Evolutionary conservation across 345 rosid genomes (phyloP).

Genomic region (Citrus sp.): DNA sequence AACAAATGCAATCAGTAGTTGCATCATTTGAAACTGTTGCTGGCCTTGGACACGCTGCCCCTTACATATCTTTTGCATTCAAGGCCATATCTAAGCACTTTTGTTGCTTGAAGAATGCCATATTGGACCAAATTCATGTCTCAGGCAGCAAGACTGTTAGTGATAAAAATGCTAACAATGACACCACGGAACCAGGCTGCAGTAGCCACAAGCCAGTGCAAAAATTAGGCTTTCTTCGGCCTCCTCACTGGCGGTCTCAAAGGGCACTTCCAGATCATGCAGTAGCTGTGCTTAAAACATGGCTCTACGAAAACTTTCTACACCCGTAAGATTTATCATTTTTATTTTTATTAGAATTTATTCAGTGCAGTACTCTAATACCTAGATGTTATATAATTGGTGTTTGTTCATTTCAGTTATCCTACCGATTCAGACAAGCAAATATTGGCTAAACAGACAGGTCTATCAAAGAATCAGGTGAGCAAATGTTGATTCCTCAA

Average conservation of each 20-base stretch:
- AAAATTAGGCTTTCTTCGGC: slow-evolving; percentile 17
- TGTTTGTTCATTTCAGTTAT: slow-evolving; percentile 24
- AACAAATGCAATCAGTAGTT: slow-evolving; percentile 35
- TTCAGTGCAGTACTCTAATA: neutral
- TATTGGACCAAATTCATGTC: slow-evolving; percentile 31
- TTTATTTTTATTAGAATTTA: neutral
- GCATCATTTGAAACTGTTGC: slow-evolving; percentile 39
- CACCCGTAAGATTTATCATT: slow-evolving; percentile 32
- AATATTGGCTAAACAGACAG: slow-evolving; percentile 37
- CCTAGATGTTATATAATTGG: neutral
- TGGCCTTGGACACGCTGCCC: slow-evolving; percentile 41
- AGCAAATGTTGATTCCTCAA: neutral
- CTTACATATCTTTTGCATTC: slow-evolving; percentile 28
- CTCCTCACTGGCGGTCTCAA: slow-evolving; percentile 37
- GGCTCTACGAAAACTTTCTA: slow-evolving; percentile 43
- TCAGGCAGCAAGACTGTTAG: slow-evolving; percentile 27
- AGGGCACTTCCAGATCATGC: slow-evolving; percentile 43
- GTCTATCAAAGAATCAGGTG: slow-evolving; percentile 44
- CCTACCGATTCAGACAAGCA: slow-evolving; percentile 40
- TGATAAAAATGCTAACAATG: neutral
- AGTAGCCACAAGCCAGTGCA: slow-evolving; percentile 8
- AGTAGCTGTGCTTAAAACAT: slow-evolving; percentile 31
- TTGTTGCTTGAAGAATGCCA: slow-evolving; percentile 33
- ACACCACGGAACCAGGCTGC: slow-evolving; percentile 7
- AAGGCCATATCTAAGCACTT: slow-evolving; percentile 37